Evolutionary conservation across 2,329 filamentous ascomycete species (phyloP), one percentile per base, ranked within the genome.

Genomic region (Claviceps capensis): DNA sequence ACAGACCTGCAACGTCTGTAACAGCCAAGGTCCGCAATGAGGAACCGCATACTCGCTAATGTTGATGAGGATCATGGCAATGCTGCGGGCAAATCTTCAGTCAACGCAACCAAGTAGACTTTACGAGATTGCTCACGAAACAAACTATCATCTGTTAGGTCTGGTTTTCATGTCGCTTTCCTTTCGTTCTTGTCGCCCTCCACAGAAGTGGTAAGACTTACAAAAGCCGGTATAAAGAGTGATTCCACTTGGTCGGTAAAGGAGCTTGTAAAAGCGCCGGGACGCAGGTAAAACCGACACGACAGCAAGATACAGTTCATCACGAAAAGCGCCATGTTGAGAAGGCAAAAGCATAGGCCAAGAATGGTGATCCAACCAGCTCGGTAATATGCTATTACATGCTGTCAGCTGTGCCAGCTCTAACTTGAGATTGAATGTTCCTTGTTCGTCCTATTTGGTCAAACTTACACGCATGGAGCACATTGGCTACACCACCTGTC

Each of bases 241-340:
- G 81, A 85, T 62, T 94, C 88, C 0, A 84, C 82, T 13, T 86
- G 86, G 67, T 91, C 86, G 6, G 81, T 71, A 54, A 93, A 84
- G 0, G 85, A 88, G 14, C 78, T 73, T 53, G 74, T 75, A 62
- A 91, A 87, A 8, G 82, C 86, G 17, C 82, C 79, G 0, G 85
- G 85, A 52, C 82, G 81, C 58, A 78, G 73, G 59, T 76, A 77
- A 64, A 94, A 93, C 19, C 86, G 79, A 9, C 81, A 67, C 9
- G 77, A 73, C 40, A 91, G 78, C 59, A 88, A 73, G 48, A 73
- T 61, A 62, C 79, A 81, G 57, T 88, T 83, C 48, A 72, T 65
- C 13, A 81, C 38, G 59, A 85, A 86, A 5, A 90, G 72, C 2
- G 71, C 62, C 22, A 86, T 64, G 58, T 86, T 85, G 49, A 84